phyloP scores from a whole-genome alignment of 1,284 basidiomycete genomes.

The Boletus albobrunnescens region DNA sequence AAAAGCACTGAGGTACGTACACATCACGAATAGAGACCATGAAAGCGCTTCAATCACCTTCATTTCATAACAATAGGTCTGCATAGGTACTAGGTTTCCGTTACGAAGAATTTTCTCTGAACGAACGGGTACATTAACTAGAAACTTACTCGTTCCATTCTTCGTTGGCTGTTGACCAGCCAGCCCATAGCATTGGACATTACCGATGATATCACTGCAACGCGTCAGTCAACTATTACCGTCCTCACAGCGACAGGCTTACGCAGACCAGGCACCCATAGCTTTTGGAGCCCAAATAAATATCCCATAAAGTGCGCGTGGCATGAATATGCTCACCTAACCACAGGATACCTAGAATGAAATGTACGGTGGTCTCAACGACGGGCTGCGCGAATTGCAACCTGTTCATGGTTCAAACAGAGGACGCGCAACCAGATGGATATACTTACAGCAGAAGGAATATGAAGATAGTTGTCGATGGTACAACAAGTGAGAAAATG shows the following conservation, averaged over 20 bases:
- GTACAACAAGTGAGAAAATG: slow-evolving; percentile 61
- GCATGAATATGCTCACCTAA: slow-evolving; percentile 46
- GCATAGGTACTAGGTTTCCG: slow-evolving; percentile 45
- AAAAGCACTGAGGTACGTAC: slow-evolving; percentile 41
- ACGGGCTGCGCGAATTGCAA: slow-evolving; percentile 66
- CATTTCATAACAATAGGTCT: slow-evolving; percentile 69
- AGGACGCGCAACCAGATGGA: neutral
- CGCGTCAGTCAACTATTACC: slow-evolving; percentile 5
- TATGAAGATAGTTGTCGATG: slow-evolving; percentile 58
- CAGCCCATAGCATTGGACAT: slow-evolving; percentile 57
- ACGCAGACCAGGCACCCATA: slow-evolving; percentile 73
- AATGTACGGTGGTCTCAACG: slow-evolving; percentile 52
- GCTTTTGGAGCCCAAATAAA: slow-evolving; percentile 39
- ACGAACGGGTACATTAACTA: neutral
- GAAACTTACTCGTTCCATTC: slow-evolving; percentile 49
- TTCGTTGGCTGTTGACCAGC: slow-evolving; percentile 49
- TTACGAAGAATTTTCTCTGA: slow-evolving; percentile 3
- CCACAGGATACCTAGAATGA: slow-evolving; percentile 61
- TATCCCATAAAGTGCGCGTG: neutral
- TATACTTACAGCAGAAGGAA: slow-evolving; percentile 50
- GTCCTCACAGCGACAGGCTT: slow-evolving; percentile 27
- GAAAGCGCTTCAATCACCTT: slow-evolving; percentile 74
- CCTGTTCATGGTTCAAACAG: slow-evolving; percentile 34
- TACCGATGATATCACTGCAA: slow-evolving; percentile 64
- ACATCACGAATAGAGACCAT: slow-evolving; percentile 64